These are phyloP conservation scores for Pseudocercospora crystallina DNA, from an alignment of 2,329 filamentous ascomycete genomes.

Conservation along the genomic window DNA sequence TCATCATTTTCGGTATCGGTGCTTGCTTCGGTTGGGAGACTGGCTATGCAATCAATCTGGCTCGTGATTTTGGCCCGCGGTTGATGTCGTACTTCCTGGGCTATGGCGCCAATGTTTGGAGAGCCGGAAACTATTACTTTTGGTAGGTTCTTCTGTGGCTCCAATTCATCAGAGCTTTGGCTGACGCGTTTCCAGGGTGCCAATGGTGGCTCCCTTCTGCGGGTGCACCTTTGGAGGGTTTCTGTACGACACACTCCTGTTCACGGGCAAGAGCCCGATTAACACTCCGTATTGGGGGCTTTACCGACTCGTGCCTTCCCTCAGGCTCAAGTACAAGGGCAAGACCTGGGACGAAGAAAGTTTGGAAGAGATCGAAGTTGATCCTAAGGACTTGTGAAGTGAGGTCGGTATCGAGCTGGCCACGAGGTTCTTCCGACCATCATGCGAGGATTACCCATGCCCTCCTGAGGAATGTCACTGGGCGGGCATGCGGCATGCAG, in stretches of 20 bases:
- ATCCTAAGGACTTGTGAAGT: conserved; percentile 9
- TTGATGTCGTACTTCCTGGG: conserved; percentile 66
- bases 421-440: conserved; percentile 10
- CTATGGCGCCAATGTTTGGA: conserved; percentile 67
- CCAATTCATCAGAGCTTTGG: neutral
- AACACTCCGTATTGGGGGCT: conserved; percentile 67
- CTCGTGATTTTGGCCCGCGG: conserved; percentile 69
- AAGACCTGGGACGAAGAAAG: conserved; percentile 25
- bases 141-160: conserved; percentile 44
- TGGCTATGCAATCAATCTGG: conserved; percentile 72
- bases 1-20: conserved; percentile 71
- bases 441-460: conserved; percentile 11
- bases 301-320: conserved; percentile 42
- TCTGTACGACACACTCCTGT: conserved; percentile 67
- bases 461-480: neutral
- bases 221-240: conserved; percentile 65
- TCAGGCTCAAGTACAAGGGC: conserved; percentile 28
- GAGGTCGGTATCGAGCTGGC: neutral
- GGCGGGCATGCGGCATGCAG: neutral
- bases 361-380: conserved; percentile 19
- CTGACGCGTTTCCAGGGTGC: conserved; percentile 52
- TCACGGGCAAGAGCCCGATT: conserved; percentile 67
- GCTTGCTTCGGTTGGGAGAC: conserved; percentile 74
- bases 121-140: conserved; percentile 68
- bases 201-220: conserved; percentile 69